Evolutionary conservation across 1,284 basidiomycete species (phyloP).

Genomic region (Meripilus lineatus): DNA sequence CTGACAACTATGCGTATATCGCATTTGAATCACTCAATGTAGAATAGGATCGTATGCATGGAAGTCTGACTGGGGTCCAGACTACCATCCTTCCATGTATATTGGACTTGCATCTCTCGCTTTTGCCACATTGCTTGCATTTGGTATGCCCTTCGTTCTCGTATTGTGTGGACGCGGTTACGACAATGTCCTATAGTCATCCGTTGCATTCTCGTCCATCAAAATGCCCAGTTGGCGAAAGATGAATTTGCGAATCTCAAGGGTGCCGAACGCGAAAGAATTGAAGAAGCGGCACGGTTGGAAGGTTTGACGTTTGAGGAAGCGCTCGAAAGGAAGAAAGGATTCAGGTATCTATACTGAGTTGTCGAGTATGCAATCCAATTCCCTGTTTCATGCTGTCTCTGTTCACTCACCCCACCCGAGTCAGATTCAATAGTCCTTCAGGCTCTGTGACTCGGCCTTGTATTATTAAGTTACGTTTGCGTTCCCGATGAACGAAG

Average conservation of each 20-base stretch:
- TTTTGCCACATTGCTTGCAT: conserved; percentile 23
- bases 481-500: too few relatives aligned
- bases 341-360: conserved; percentile 39
- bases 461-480: too few relatives aligned
- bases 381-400: too few relatives aligned
- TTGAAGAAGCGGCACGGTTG: conserved; percentile 33
- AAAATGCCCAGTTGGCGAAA: conserved; percentile 32
- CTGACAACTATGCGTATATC: too few relatives aligned
- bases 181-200: conserved; percentile 27
- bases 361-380: too few relatives aligned
- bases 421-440: too few relatives aligned
- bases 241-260: conserved; percentile 29
- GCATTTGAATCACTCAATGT: too few relatives aligned
- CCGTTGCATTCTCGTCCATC: conserved; percentile 26
- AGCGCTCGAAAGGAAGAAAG: conserved; percentile 31
- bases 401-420: too few relatives aligned
- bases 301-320: conserved; percentile 34
- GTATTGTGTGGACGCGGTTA: too few relatives aligned
- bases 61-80: conserved; percentile 34
- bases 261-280: conserved; percentile 26
- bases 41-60: conserved; percentile 35
- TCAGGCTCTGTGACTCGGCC: too few relatives aligned
- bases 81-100: conserved; percentile 34
- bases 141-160: conserved; percentile 22
- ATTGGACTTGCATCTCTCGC: conserved; percentile 29